phyloP scores from a whole-genome alignment of 768 basidiomycete genomes.

The Porpolomopsis calyptriformis region DNA sequence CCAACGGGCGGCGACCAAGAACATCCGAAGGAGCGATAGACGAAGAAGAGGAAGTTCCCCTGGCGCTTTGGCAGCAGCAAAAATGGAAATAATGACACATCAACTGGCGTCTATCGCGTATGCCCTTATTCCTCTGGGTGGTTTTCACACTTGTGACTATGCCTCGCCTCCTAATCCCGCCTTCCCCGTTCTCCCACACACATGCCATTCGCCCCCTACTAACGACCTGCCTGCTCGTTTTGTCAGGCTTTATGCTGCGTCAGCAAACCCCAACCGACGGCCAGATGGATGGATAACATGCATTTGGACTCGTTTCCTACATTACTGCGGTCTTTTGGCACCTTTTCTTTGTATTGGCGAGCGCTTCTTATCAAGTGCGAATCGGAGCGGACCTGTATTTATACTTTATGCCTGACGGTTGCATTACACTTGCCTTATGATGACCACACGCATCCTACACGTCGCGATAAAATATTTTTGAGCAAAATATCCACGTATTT shows the following conservation, averaged over 20 bases:
- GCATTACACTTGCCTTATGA: constrained; percentile 8
- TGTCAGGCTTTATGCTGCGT: neutral
- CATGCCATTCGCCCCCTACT: neutral
- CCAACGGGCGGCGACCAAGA: constrained; percentile 30
- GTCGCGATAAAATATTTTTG: no score
- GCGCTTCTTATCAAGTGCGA: neutral
- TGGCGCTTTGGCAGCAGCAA: constrained; percentile 73
- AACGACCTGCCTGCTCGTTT: neutral
- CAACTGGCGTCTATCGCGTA: neutral
- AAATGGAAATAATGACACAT: constrained; percentile 39
- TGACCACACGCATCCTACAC: no score
- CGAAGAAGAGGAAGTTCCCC: constrained; percentile 73
- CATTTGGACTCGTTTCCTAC: neutral
- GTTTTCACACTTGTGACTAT: neutral
- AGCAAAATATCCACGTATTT: no score
- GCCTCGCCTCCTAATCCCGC: neutral
- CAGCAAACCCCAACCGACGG: neutral
- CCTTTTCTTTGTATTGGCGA: constrained; percentile 1
- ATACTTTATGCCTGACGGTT: neutral
- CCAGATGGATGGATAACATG: neutral
- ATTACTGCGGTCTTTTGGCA: neutral
- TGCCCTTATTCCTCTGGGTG: neutral
- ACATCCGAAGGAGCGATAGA: constrained; percentile 29
- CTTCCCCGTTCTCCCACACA: neutral
- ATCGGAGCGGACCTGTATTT: neutral